Evolutionary conservation across 768 basidiomycete species (phyloP).

Genomic region (Daedalea quercina): DNA sequence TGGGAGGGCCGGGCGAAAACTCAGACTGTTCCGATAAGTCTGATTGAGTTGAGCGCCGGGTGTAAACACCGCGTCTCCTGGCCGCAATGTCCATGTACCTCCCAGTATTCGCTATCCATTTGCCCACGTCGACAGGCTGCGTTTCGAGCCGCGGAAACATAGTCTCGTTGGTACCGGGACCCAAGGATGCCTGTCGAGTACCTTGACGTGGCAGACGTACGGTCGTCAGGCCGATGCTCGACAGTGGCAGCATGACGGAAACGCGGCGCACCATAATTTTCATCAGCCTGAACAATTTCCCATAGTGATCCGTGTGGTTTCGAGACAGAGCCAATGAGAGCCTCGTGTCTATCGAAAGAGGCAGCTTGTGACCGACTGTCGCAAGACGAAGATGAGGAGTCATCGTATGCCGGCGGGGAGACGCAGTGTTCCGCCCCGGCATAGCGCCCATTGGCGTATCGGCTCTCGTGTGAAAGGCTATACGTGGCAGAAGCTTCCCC

Average conservation of each 20-base stretch:
- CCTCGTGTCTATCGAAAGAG: background rate
- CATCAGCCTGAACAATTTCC: background rate
- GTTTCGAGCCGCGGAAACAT: background rate
- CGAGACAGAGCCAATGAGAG: background rate
- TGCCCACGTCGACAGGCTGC: background rate
- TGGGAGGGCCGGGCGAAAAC: background rate
- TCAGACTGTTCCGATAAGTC: background rate
- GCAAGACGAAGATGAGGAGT: background rate
- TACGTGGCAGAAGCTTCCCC: background rate
- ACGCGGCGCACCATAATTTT: background rate
- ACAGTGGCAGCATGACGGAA: background rate
- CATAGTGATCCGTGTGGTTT: background rate
- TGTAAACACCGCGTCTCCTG: background rate
- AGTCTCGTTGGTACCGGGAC: background rate
- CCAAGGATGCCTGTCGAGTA: background rate
- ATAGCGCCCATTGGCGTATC: background rate
- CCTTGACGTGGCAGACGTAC: background rate
- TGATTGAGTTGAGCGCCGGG: background rate
- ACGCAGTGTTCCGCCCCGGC: background rate
- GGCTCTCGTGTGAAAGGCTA: background rate
- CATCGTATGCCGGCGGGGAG: background rate
- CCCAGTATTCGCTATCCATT: background rate
- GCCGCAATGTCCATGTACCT: background rate
- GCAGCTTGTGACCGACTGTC: background rate
- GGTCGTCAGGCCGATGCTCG: background rate